Evolutionary conservation across 2,329 filamentous ascomycete species (phyloP).

Genomic region (Metarhizium rileyi): DNA sequence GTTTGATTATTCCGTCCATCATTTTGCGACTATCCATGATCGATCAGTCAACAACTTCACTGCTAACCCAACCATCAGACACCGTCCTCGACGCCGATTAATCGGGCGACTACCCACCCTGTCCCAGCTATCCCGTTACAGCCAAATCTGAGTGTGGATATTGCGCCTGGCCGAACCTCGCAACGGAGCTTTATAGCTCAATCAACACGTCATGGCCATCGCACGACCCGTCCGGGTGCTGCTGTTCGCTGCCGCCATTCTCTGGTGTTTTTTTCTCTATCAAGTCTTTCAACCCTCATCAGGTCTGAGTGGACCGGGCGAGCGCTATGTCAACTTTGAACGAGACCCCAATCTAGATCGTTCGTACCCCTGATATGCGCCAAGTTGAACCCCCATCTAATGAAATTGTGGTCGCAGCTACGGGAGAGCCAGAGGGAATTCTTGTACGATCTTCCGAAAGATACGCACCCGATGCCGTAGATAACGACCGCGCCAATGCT

Average conservation of each 20-base stretch:
- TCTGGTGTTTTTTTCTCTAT: conserved; percentile 72
- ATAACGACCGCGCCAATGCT: conserved; percentile 81
- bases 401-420: conserved; percentile 43
- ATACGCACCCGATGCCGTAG: conserved; percentile 65
- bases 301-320: conserved; percentile 30
- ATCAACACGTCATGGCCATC: conserved; percentile 55
- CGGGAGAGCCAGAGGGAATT: conserved; percentile 70
- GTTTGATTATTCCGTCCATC: too few species aligned
- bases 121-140: not conserved
- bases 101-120: not conserved
- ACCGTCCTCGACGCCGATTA: not conserved
- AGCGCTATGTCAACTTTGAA: conserved; percentile 48
- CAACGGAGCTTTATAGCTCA: not conserved
- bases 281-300: conserved; percentile 56
- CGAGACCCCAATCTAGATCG: conserved; percentile 81
- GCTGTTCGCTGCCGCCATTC: conserved; percentile 57
- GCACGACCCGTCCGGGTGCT: conserved; percentile 77
- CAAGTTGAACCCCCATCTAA: conserved; percentile 8
- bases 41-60: too few species aligned
- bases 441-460: conserved; percentile 65
- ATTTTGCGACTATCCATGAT: too few species aligned
- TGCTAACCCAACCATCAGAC: too few species aligned
- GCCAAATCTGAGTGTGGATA: not conserved
- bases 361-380: conserved; percentile 35
- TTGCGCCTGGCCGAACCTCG: not conserved